Evolutionary conservation across 176 grass and related monocot species (phyloP).

Genomic region (Triticum monococcum): DNA sequence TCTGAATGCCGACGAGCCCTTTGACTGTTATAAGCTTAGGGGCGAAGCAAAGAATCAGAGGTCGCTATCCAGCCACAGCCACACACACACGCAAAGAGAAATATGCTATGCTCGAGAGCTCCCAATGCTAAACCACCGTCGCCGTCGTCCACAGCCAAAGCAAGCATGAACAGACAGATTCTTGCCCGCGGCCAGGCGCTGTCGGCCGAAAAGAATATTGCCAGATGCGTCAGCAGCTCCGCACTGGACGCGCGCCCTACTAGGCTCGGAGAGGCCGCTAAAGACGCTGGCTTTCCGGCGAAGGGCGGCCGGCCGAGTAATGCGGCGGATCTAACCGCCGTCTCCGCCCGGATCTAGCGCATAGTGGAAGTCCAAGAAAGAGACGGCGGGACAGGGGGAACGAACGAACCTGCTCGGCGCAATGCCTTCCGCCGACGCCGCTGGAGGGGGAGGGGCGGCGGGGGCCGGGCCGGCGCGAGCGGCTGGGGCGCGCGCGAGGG

Average conservation of each 20-base stretch:
- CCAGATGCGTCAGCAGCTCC: background rate
- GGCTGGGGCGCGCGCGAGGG: background rate
- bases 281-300: background rate
- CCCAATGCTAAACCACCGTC: background rate
- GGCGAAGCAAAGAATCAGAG: constrained; percentile 1
- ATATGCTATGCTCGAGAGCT: background rate
- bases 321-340: constrained; percentile 19
- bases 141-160: background rate
- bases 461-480: background rate
- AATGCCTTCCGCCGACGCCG: background rate
- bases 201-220: background rate
- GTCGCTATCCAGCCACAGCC: background rate
- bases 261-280: background rate
- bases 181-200: background rate
- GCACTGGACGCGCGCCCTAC: background rate
- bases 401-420: background rate
- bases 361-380: background rate
- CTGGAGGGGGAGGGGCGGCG: background rate
- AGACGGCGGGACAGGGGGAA: background rate
- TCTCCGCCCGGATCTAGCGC: constrained; percentile 19
- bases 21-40: background rate
- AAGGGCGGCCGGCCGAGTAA: background rate
- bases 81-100: background rate
- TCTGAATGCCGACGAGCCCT: background rate
- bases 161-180: background rate